Base-by-base conservation (phyloP, 108 stramenopile genomes). In the Phaeodactylum tricornutum region DNA sequence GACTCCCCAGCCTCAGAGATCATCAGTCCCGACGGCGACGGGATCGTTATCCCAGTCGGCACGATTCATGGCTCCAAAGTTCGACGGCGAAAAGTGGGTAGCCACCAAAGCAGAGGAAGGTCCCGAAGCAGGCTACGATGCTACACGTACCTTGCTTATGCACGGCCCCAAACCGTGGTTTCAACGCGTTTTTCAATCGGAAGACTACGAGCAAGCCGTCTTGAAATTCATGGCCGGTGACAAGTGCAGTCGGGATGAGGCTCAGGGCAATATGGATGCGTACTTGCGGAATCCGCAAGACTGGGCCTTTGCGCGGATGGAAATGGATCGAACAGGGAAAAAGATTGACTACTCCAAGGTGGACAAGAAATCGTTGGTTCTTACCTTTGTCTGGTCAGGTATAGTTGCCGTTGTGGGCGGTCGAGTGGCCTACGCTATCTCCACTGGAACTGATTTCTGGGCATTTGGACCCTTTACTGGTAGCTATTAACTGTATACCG, bases 181-280 rank as follows among this genome's bases (percentile, higher is more conserved):
- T 24, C 53, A 61, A 14, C 68, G 81, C 17, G 46, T 83, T 9
- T 30, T 75, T 15, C 62, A 72, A 35, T 36, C 74, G 0, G 66
- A 63, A 4, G 53, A 65, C 27, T 82, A 82, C 55, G 76, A 78
- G 39, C 81, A 82, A 47, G 81, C 73, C 0, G 81, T 82, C 0
- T 33, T 71, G 21, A 82, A 82, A 29, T 78, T 70, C 56, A 77
- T 78, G 69, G 74, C 81, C 0, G 34, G 45, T 15, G 74, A 77
- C 31, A 62, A 66, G 24, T 57, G 53, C 34, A 44, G 47, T 30
- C 62, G 76, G 1, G 65, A 57, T 44, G 67, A 69, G 24, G 81
- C 77, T 0, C 76, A 78, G 37, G 81, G 77, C 2, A 78, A 82
- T 41, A 82, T 82, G 81, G 81, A 82, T 41, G 74, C 74, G 14